Conservation (phyloP, 495 filamentous ascomycete species). For the Talaromyces nanjingensis region DNA sequence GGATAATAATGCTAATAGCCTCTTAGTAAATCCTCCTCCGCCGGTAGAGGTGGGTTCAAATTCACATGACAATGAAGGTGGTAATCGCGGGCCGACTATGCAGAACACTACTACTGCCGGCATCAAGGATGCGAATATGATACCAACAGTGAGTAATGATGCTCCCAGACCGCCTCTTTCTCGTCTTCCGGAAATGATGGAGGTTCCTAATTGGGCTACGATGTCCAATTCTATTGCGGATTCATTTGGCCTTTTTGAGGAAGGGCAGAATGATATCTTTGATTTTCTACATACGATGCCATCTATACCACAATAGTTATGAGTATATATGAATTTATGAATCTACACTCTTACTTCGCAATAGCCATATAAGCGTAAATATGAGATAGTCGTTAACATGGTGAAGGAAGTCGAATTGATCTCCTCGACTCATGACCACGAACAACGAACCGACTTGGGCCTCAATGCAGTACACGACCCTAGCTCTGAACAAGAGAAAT, state of each 20-base stretch:
- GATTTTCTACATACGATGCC: conserved; percentile 38
- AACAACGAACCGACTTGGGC: background rate
- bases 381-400: background rate
- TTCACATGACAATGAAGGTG: background rate
- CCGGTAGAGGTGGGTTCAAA: background rate
- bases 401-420: background rate
- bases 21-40: background rate
- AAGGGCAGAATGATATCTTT: conserved; percentile 38
- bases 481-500: background rate
- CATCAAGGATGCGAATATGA: conserved; percentile 13
- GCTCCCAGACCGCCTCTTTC: conserved; percentile 22
- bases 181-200: conserved; percentile 30
- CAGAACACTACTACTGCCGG: background rate
- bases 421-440: background rate
- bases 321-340: background rate
- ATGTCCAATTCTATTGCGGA: conserved; percentile 36
- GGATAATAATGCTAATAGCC: background rate
- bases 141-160: background rate
- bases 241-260: conserved; percentile 39
- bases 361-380: background rate
- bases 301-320: conserved; percentile 23
- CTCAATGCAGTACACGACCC: background rate
- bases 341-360: background rate
- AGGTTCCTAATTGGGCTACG: conserved; percentile 33
- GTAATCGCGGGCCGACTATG: background rate